Base-by-base conservation (phyloP, 2,329 filamentous ascomycete species). In the Arthrobotrys iridis region DNA sequence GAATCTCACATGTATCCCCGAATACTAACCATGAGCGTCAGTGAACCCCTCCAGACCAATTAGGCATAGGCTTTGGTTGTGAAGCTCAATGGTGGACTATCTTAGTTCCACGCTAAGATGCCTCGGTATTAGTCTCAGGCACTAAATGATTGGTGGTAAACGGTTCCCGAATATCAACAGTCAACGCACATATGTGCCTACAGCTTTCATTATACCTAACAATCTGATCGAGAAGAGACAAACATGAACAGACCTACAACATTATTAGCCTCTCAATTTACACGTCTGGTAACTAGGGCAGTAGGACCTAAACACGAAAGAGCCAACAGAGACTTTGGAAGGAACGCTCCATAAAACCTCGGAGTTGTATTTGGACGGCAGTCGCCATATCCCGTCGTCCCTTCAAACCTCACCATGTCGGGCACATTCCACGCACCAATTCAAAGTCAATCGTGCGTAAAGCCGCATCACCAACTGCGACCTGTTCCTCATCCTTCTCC, bases 1-100 rank as follows among this genome's bases (percentile, higher is more conserved):
- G 33, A 48, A 67, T 50, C 63, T 57, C 35, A 41, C 62, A 45
- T 45, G 46, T 37, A 33, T 45, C 50, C 37, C 63, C 63, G 63
- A 58, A 15, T 30, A 26, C 50, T 67, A 67, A 48, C 50, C 63
- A 15, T 46, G 37, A 67, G 40, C 63, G 40, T 58, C 63, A 45
- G 37, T 15, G 43, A 43, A n/a, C 18, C 30, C 40, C 40, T 24
- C 30, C 30, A 55, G n/a, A 37, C 50, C 30, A 35, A 55, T 55
- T 55, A 55, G 50, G 50, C 50, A 55, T 55, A 55, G 37, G 50
- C 50, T 55, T 22, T 55, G 28, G 15, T 24, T 10, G 28, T 55
- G 50, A 55, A 55, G 50, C 50, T 55, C 50, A 55, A n/a, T 4
- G 24, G 50, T 18, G 50, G 50, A 30, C 4, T 30, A 37, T 18